A percentile compares a stretch with the other conserved stretches of the same genome.
Conservation (phyloP, 2,329 filamentous ascomycete species). For the Cladophialophora psammophila region DNA sequence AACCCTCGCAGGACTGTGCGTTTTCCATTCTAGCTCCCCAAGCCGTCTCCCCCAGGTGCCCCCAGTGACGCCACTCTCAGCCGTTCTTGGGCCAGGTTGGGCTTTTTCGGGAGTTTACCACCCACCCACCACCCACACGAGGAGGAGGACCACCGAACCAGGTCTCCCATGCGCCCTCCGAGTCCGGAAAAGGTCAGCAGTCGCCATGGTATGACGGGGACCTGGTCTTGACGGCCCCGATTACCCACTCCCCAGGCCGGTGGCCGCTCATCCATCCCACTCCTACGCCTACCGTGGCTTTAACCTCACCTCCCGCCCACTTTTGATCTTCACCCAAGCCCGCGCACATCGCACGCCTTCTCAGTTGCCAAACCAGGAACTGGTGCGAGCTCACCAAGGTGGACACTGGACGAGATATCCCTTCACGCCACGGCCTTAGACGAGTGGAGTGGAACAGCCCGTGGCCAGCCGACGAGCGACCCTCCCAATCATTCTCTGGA, state of each 20-base stretch:
- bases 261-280: constrained; percentile 22
- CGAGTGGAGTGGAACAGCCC: constrained; percentile 23
- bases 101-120: constrained; percentile 9
- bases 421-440: constrained; percentile 16
- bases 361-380: constrained; percentile 24
- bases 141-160: not conserved
- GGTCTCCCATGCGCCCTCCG: constrained; percentile 2
- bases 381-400: constrained; percentile 2
- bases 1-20: not conserved
- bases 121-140: constrained; percentile 11
- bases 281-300: constrained; percentile 28
- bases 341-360: constrained; percentile 33
- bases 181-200: constrained; percentile 8
- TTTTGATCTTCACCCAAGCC: constrained; percentile 39
- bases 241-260: constrained; percentile 14
- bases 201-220: constrained; percentile 12
- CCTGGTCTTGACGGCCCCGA: constrained; percentile 8
- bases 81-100: constrained; percentile 9
- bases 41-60: constrained; percentile 3
- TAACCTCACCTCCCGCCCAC: constrained; percentile 37
- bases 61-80: constrained; percentile 8
- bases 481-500: constrained; percentile 16
- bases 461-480: constrained; percentile 17
- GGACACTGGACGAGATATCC: constrained; percentile 12
- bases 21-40: not conserved